A percentile compares a stretch with the other conserved stretches of the same genome.
Conservation (phyloP, 2,329 filamentous ascomycete genomes). For the Paracamarosporium sp. region DNA sequence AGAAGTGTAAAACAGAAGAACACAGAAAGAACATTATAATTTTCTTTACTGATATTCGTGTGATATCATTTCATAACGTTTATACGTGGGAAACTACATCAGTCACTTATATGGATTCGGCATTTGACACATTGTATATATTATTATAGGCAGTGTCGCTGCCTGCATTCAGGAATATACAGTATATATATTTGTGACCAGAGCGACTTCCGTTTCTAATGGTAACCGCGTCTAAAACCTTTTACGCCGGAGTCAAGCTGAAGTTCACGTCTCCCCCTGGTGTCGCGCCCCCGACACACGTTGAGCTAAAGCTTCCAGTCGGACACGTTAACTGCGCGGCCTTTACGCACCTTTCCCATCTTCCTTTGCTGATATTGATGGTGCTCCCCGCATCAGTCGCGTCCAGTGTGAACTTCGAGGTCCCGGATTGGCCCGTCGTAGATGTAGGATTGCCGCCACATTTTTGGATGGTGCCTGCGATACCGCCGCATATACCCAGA, state of each 20-base stretch:
- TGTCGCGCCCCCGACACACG: slow-evolving; percentile 58
- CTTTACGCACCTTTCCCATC: slow-evolving; percentile 62
- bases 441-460: slow-evolving; percentile 55
- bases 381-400: slow-evolving; percentile 52
- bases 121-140: no score
- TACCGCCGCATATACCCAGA: slow-evolving; percentile 59
- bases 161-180: no score
- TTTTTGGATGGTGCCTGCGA: slow-evolving; percentile 54
- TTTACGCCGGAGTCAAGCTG: slow-evolving; percentile 11
- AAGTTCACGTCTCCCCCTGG: slow-evolving; percentile 54
- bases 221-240: background rate
- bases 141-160: no score
- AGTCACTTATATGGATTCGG: no score
- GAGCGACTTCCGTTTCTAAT: background rate
- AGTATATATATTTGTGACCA: background rate
- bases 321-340: slow-evolving; percentile 61
- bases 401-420: slow-evolving; percentile 57
- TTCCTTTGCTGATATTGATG: slow-evolving; percentile 61
- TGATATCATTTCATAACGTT: no score
- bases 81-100: no score
- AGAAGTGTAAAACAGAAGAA: no score
- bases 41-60: no score
- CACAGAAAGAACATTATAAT: no score
- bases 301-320: slow-evolving; percentile 56
- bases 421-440: slow-evolving; percentile 56